Conservation (phyloP, 192 early-diverging fungal species). For the Dimargaris verticillata region DNA sequence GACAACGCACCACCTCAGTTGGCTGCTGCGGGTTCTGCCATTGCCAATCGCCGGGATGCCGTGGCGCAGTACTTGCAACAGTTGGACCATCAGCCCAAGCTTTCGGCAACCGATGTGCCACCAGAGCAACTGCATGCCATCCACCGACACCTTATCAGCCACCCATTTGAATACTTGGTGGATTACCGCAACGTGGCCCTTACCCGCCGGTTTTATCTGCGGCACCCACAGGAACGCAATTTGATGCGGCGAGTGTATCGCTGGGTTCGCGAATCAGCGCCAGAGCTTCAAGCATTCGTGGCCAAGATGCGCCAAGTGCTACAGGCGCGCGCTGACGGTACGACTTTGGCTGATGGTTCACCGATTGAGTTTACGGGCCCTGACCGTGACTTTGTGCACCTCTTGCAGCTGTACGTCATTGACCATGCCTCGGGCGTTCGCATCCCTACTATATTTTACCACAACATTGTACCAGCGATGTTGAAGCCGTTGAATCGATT, state of each 20-base stretch:
- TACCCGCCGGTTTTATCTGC: conserved; percentile 31
- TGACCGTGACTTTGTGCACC: conserved; percentile 35
- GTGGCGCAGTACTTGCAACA: too few species aligned
- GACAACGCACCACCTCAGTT: too few species aligned
- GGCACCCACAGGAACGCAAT: conserved; percentile 24
- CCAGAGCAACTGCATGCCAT: conserved; percentile 27
- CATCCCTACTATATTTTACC: conserved; percentile 19
- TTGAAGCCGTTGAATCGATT: conserved; percentile 42
- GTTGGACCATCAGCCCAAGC: too few species aligned
- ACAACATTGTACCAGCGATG: conserved; percentile 30
- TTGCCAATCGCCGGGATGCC: too few species aligned
- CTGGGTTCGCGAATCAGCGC: conserved; percentile 31
- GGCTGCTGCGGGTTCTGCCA: too few species aligned
- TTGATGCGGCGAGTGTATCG: conserved; percentile 23
- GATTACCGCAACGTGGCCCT: conserved; percentile 27
- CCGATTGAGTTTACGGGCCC: conserved; percentile 21
- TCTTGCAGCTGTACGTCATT: conserved; percentile 29
- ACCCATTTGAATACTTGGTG: conserved; percentile 33
- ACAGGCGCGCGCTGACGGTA: conserved; percentile 13
- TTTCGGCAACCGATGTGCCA: too few species aligned
- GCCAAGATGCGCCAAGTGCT: conserved; percentile 26
- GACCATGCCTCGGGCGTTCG: conserved; percentile 18
- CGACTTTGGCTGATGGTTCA: conserved; percentile 8
- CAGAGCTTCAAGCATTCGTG: conserved; percentile 30
- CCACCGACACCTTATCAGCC: conserved; percentile 34